Percentiles rank a stretch among this genome's conserved stretches.
Evolutionary conservation across 73 alveolate genomes (phyloP).

Genomic region (Tetrahymena borealis): DNA sequence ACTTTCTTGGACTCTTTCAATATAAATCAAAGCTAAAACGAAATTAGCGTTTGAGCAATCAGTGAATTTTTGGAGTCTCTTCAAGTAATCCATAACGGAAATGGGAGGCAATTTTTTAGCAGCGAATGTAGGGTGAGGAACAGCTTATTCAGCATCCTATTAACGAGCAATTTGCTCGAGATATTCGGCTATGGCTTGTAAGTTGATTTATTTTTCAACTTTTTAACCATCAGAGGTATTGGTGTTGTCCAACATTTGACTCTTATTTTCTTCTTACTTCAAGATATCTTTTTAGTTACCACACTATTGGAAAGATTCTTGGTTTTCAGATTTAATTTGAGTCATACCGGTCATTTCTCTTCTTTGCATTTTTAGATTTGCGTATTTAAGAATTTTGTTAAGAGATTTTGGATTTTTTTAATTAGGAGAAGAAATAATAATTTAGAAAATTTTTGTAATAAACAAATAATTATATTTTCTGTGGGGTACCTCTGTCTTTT

Average conservation of each 20-base stretch:
- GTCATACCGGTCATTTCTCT: neutral
- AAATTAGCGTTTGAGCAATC: slow-evolving; percentile 51
- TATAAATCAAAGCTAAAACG: slow-evolving; percentile 51
- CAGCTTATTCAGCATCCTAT: slow-evolving; percentile 2
- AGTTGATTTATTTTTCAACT: neutral
- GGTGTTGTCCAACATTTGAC: neutral
- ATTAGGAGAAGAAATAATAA: neutral
- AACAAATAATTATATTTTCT: neutral
- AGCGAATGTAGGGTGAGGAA: slow-evolving; percentile 10
- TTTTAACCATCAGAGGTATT: neutral
- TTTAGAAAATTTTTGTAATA: neutral
- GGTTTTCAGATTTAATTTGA: neutral
- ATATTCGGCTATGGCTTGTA: neutral
- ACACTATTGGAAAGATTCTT: neutral
- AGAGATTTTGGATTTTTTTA: neutral
- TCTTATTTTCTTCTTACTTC: neutral
- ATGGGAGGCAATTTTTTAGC: slow-evolving; percentile 50
- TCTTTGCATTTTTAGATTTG: neutral
- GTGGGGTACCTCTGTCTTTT: neutral
- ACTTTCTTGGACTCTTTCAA: slow-evolving; percentile 51
- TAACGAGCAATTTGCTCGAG: neutral
- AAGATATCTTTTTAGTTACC: neutral
- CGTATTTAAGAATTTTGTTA: neutral
- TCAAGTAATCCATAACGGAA: slow-evolving; percentile 44
- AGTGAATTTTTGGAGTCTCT: slow-evolving; percentile 54